Percentiles rank a stretch among this genome's conserved stretches.
Evolutionary conservation across 202 grass and related monocot species (phyloP).

Genomic region (Musa balbisiana): DNA sequence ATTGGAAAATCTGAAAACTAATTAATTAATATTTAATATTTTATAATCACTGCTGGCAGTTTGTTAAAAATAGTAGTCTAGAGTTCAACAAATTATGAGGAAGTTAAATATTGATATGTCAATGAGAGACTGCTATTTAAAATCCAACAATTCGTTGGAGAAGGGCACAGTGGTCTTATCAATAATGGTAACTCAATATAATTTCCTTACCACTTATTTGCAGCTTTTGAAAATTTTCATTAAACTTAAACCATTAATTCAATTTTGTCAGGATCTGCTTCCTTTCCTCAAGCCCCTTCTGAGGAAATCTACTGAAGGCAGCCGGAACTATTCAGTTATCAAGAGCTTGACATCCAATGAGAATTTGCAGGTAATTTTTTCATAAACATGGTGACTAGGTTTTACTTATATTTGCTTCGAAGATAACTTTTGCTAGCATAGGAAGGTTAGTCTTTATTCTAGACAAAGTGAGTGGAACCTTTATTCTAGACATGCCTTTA

Average conservation of each 20-base stretch:
- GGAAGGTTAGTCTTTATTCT: not conserved
- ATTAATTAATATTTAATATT: no score
- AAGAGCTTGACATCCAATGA: conserved; percentile 73
- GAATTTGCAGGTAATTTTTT: conserved; percentile 71
- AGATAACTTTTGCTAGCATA: not conserved
- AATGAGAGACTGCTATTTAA: no score
- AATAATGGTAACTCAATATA: not conserved
- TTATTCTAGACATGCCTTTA: no score
- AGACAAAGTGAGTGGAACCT: not conserved
- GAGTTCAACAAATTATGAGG: no score
- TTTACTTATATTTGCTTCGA: not conserved
- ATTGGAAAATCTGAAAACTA: no score
- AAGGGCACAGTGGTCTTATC: not conserved
- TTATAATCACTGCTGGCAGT: no score
- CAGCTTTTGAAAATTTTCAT: not conserved
- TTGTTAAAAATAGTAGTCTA: no score
- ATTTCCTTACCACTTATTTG: not conserved
- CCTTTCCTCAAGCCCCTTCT: conserved; percentile 83
- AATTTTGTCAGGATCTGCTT: conserved; percentile 62
- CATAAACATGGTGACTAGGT: not conserved
- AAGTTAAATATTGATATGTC: no score
- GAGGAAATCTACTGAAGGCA: conserved; percentile 84
- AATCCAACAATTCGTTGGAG: no score
- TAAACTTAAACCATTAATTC: not conserved
- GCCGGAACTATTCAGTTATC: conserved; percentile 74